Evolutionary conservation across 2,329 filamentous ascomycete genomes (phyloP), one percentile per base, ranked within the genome.

Genomic region (Trichoderma pleuroti): DNA sequence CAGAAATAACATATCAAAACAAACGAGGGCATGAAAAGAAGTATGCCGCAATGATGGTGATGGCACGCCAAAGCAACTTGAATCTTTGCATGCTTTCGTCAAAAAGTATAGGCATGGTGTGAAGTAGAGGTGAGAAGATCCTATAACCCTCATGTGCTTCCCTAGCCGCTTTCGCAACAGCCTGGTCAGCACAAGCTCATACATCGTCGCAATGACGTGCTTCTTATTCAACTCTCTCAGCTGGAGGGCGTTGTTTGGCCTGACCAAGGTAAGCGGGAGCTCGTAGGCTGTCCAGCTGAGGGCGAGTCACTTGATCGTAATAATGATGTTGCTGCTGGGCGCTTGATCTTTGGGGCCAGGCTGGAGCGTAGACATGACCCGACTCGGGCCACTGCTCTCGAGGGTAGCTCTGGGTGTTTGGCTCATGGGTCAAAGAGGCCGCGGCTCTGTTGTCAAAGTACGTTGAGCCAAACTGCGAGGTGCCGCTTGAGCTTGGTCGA

Each of bases 121-220:
- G 46, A 21, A 76, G 65, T 77, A 78, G 64, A 80, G 74, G 68
- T 73, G 36, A 69, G 26, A 26, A 24, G 63, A n/a, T 26, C n/a
- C 10, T 5, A 46, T 57, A 71, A 26, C 21, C 34, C 24, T 68
- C 63, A n/a, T 24, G 63, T 4, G n/a, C 24, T 28, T 49, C 34
- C 34, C 46, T 5, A 11, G 63, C 34, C 14, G 8, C 14, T 56
- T 39, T 71, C 11, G 28, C 30, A 56, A 34, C 34, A 16, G 10
- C 30, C 16, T 62, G 63, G 7, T 30, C 56, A n/a, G 24, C 11
- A 18, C 54, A 46, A 26, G n/a, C 26, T 57, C 70, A 68, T 14
- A 18, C 7, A 57, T 52, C 11, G 46, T 42, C 49, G n/a, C 34
- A 62, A n/a, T 12, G 49, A 18, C 21, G 30, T 21, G 46, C 24